Evolutionary conservation across 345 rosid genomes (phyloP).

Genomic region (Moringa oleifera): DNA sequence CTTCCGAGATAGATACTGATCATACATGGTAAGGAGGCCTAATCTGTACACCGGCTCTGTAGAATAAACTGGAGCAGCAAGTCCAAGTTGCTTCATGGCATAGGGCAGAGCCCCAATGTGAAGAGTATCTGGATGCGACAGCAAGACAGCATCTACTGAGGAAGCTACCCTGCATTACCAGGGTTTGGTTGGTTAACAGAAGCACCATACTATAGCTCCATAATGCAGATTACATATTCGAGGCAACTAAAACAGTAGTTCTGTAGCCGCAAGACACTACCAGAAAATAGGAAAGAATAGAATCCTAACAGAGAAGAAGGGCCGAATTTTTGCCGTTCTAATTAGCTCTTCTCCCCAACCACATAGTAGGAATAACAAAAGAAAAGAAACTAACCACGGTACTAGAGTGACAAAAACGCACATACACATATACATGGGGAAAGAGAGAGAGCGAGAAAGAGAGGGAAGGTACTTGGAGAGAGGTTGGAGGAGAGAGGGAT

Average conservation of each 20-base stretch:
- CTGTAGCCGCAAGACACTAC: no score
- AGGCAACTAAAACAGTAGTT: no score
- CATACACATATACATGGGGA: neutral
- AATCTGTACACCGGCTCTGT: conserved; percentile 81
- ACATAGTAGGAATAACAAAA: no score
- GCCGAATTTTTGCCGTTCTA: no score
- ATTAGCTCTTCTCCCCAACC: no score
- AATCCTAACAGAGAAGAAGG: no score
- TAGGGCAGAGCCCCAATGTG: conserved; percentile 95
- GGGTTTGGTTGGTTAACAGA: neutral
- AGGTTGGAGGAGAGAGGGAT: conserved; percentile 78
- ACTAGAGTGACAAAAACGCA: no score
- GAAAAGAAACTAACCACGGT: no score
- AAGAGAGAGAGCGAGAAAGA: neutral
- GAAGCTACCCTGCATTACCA: conserved; percentile 62
- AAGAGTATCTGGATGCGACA: conserved; percentile 83
- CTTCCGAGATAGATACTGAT: conserved; percentile 84
- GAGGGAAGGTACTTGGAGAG: conserved; percentile 54
- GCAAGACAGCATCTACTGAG: conserved; percentile 73
- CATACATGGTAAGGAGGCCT: conserved; percentile 95
- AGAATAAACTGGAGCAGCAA: conserved; percentile 77
- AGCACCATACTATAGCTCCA: no score
- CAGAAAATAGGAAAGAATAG: no score
- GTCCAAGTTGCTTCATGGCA: conserved; percentile 83
- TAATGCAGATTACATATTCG: no score